Base-by-base conservation (phyloP, 164 flowering plant genomes). In the Liriodendron chinense region DNA sequence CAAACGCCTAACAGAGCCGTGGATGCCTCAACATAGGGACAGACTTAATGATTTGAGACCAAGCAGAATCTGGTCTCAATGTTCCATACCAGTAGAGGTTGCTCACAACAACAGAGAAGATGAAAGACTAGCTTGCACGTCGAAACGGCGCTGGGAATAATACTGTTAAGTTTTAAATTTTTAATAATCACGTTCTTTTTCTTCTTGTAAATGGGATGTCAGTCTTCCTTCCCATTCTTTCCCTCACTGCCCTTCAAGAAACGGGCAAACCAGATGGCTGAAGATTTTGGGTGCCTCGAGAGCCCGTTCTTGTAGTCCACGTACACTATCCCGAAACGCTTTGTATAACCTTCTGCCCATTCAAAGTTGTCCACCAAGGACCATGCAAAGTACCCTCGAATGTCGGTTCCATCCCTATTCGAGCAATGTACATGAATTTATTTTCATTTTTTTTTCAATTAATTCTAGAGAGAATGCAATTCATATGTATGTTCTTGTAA, bases 341-440 rank as follows among this genome's bases (percentile, higher is more conserved):
- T 94, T 28, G 97, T 92, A 76, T 89, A 92, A 23, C 98, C 97
- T 73, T 90, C 86, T 47, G 79, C 75, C 98, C 98, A 94, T 76
- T 94, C 96, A 43, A 90, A 92, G 79, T 91, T 94, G 85, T 94
- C 98, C 76, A 91, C 5, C 0, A 94, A 77, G 3, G 98, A 94
- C 98, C 98, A 94, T 9, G 94, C 98, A 78, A 94, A 91, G 81
- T 92, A 91, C 25, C 98, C 98, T 71, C 81, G 86, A 57, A 94
- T 87, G 77, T 94, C 83, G 13, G 69, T 86, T 71, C 97, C 97
- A 76, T 92, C 95, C 89, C 97, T 94, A 28, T 28, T 65, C 68
- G 22, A 7, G 22, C 43, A 10, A 14, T 1, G 28, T 22, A 23
- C 26, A 9, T 25, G 22, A 65, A 1, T 22, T 34, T 34, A 4